Percentiles rank a stretch among this genome's conserved stretches.
These are phyloP conservation scores for Podospora didyma DNA, from an alignment of 495 filamentous ascomycete genomes.

Conservation along the genomic window DNA sequence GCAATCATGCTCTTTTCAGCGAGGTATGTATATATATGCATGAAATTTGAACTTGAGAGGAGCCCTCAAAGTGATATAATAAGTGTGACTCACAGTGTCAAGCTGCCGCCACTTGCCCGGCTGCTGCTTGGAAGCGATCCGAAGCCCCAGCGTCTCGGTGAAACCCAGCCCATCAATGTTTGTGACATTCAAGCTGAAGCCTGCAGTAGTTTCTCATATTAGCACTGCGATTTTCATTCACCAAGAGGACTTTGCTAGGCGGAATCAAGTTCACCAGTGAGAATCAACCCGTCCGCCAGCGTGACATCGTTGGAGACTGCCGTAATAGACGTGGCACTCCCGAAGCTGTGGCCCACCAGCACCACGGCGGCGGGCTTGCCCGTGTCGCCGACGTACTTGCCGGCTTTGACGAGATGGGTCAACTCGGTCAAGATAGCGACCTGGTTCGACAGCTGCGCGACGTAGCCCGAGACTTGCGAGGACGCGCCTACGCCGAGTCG, in stretches of 20 bases:
- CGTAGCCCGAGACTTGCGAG: constrained; percentile 28
- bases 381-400: constrained; percentile 19
- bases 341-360: constrained; percentile 55
- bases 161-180: constrained; percentile 8
- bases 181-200: constrained; percentile 20
- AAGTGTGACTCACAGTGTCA: background rate
- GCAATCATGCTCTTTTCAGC: too few relatives aligned
- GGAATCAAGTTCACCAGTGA: constrained; percentile 20
- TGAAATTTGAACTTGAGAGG: too few relatives aligned
- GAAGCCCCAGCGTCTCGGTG: background rate
- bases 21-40: too few relatives aligned
- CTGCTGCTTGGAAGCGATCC: constrained; percentile 9
- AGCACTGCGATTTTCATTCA: background rate
- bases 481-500: constrained; percentile 56
- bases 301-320: constrained; percentile 15
- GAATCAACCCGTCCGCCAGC: constrained; percentile 26
- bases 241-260: background rate
- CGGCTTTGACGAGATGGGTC: constrained; percentile 18
- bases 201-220: background rate
- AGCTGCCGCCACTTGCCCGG: constrained; percentile 15
- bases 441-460: constrained; percentile 24
- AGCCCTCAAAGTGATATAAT: too few relatives aligned
- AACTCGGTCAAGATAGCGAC: constrained; percentile 21
- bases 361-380: constrained; percentile 42
- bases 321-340: constrained; percentile 16